Percentiles rank a stretch among this genome's conserved stretches.
phyloP scores from a whole-genome alignment of 306 rosid genomes.

The Prinsepia uniflora region DNA sequence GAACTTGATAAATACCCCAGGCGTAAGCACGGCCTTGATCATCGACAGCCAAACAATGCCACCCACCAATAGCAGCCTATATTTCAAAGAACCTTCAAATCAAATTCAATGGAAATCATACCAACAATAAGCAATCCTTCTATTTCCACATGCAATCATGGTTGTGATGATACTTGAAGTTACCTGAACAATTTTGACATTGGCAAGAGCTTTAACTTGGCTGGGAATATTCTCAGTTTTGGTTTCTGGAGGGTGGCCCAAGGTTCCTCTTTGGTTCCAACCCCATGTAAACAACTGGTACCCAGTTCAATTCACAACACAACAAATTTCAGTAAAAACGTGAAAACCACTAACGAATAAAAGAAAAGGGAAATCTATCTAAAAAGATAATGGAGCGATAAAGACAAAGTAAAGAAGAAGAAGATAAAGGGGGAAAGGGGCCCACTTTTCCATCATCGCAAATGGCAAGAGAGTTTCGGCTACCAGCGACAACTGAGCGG shows the following conservation, averaged over 20 bases:
- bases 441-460: conserved; percentile 74
- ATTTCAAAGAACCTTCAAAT: conserved; percentile 12
- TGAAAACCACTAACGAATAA: conserved; percentile 6
- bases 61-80: conserved; percentile 98
- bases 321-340: neutral
- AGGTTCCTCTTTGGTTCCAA: conserved; percentile 98
- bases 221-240: conserved; percentile 87
- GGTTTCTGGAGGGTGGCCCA: conserved; percentile 83
- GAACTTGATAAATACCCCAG: conserved; percentile 58
- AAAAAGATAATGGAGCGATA: neutral
- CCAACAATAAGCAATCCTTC: neutral
- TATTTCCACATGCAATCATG: neutral
- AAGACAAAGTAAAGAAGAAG: neutral
- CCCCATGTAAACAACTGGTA: conserved; percentile 95
- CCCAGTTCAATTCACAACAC: conserved; percentile 2
- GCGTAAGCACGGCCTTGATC: conserved; percentile 96
- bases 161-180: neutral
- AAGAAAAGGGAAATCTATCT: neutral
- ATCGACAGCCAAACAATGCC: conserved; percentile 99
- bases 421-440: neutral
- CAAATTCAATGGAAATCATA: neutral
- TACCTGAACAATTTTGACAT: conserved; percentile 85
- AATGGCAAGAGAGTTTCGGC: conserved; percentile 94
- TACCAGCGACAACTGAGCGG: conserved; percentile 88
- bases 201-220: conserved; percentile 82